Evolutionary conservation across 1,284 basidiomycete genomes (phyloP).

Genomic region (Fomitiporia mediterranea): DNA sequence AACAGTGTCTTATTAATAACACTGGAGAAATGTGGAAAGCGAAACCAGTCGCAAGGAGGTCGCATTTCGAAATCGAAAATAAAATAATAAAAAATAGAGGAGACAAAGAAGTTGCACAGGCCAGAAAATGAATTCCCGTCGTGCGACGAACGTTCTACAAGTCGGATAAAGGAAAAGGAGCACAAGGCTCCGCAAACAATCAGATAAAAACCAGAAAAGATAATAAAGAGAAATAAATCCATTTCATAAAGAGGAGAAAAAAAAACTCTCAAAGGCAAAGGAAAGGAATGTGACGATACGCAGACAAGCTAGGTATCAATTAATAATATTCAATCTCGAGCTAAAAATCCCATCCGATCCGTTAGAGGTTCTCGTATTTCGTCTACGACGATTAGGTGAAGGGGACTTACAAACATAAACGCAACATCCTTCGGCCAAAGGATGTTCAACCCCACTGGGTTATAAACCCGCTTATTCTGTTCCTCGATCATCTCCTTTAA

Average conservation of each 20-base stretch:
- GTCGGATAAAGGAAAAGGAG: background rate
- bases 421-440: slow-evolving; percentile 76
- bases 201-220: background rate
- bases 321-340: slow-evolving; percentile 20
- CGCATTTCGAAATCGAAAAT: too few species aligned
- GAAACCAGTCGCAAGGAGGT: too few species aligned
- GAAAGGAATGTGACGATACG: background rate
- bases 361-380: too few species aligned
- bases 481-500: slow-evolving; percentile 56
- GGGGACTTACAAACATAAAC: slow-evolving; percentile 74
- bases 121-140: background rate
- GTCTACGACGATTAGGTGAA: background rate
- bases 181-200: too few species aligned
- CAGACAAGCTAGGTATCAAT: background rate
- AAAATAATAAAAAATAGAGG: background rate
- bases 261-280: slow-evolving; percentile 1
- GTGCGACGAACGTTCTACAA: background rate
- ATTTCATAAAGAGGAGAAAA: background rate
- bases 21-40: background rate
- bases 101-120: background rate
- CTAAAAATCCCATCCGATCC: too few species aligned
- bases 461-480: slow-evolving; percentile 65
- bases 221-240: background rate
- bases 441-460: slow-evolving; percentile 77
- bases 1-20: background rate